These are phyloP conservation scores for Camelina laxa DNA, from an alignment of 345 rosid genomes.

Conservation along the genomic window DNA sequence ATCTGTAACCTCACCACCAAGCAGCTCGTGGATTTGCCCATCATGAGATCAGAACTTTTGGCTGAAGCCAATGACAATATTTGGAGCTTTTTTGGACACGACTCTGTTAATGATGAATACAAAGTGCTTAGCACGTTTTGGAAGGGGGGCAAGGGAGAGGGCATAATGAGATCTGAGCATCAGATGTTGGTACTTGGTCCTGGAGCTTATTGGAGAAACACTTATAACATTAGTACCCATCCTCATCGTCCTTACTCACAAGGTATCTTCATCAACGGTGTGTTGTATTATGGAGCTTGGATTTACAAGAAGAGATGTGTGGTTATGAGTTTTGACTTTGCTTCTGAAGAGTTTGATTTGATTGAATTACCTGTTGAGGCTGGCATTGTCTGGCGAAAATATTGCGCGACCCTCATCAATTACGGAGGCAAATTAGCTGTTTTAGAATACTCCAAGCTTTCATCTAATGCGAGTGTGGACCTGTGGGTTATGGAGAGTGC, in stretches of 20 bases:
- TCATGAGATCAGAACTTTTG: no score
- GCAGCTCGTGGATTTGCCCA: not conserved
- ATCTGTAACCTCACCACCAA: not conserved
- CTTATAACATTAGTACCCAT: not conserved
- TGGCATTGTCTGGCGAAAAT: not conserved
- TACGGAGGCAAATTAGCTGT: not conserved
- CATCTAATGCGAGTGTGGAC: not conserved
- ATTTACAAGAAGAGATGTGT: not conserved
- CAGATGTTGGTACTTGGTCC: not conserved
- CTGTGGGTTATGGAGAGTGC: not conserved
- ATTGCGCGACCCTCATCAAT: not conserved
- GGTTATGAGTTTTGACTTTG: not conserved
- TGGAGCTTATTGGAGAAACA: not conserved
- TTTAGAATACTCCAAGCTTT: not conserved
- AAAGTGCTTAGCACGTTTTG: not conserved
- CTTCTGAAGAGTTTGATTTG: not conserved
- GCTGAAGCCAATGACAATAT: not conserved
- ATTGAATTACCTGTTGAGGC: not conserved
- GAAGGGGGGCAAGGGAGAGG: not conserved
- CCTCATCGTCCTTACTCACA: not conserved
- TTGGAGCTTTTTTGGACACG: not conserved
- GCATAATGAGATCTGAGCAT: not conserved
- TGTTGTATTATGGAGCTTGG: not conserved
- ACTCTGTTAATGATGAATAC: slow-evolving; percentile 1
- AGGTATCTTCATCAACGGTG: not conserved